Conservation (phyloP, 2,329 filamentous ascomycete genomes). For the Ceratocystis albifundus region DNA sequence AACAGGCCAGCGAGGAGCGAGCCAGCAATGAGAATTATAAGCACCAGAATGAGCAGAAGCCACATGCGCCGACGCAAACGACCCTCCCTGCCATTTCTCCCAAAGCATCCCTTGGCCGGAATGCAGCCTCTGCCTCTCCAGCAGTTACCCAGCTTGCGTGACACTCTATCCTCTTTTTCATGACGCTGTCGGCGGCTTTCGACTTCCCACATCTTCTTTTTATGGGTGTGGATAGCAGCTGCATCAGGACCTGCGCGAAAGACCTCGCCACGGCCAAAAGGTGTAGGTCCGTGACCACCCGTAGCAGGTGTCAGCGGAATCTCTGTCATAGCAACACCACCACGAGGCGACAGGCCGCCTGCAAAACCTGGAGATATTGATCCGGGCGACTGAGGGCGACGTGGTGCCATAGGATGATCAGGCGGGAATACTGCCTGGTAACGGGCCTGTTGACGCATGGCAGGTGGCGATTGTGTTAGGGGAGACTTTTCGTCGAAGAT, state of each 20-base stretch:
- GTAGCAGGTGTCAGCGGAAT: slow-evolving; percentile 42
- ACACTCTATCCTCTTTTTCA: slow-evolving; percentile 55
- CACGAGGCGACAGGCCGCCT: slow-evolving; percentile 50
- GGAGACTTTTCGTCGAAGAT: slow-evolving; percentile 30
- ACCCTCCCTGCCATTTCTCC: slow-evolving; percentile 50
- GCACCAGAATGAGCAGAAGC: slow-evolving; percentile 43
- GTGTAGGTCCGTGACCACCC: slow-evolving; percentile 32
- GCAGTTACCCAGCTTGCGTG: slow-evolving; percentile 45
- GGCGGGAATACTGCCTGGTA: slow-evolving; percentile 51
- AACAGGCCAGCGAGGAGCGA: slow-evolving; percentile 47
- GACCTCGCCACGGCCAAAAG: slow-evolving; percentile 34
- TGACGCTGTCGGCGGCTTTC: slow-evolving; percentile 37
- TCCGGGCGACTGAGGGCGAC: slow-evolving; percentile 46
- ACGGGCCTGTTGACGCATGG: slow-evolving; percentile 33
- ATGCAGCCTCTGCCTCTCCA: slow-evolving; percentile 57
- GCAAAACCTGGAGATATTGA: slow-evolving; percentile 52
- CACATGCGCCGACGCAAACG: slow-evolving; percentile 52
- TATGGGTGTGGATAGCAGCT: slow-evolving; percentile 29
- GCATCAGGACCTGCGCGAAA: slow-evolving; percentile 35
- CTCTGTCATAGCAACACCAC: slow-evolving; percentile 48
- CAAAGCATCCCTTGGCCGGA: slow-evolving; percentile 51
- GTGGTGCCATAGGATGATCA: slow-evolving; percentile 35
- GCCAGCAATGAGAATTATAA: slow-evolving; percentile 40
- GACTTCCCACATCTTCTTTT: slow-evolving; percentile 6
- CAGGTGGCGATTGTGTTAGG: slow-evolving; percentile 45